Base-by-base conservation (phyloP, 2,329 filamentous ascomycete genomes). In the Fusarium sp. region DNA sequence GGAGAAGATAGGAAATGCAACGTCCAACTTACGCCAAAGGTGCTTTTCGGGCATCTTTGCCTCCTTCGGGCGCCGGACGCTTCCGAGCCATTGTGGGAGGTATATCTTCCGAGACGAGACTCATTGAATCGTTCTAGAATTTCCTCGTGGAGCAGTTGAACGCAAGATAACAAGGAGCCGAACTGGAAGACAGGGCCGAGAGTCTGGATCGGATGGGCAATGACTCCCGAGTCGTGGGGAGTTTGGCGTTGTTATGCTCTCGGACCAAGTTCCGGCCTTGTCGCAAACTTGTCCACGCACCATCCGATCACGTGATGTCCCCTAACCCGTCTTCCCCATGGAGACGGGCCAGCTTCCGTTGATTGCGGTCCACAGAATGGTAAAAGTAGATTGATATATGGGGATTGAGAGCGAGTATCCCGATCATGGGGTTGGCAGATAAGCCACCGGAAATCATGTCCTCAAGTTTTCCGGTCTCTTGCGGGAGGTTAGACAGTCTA, bases 21-120 rank as follows among this genome's bases (percentile, higher is more conserved):
- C 19, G 13, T 59, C 29, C n/a, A 29, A 49, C 67, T 57, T 59
- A 69, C 67, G 67, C 67, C 57, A 69, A 65, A 38, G 67, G 64
- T 48, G 65, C 57, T 46, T 69, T 69, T 13, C 67, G 67, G 4
- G 62, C 54, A 53, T 69, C 67, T 55, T 69, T 69, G 35, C 54
- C 56, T 37, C 45, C 51, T 14, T 46, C 61, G 35, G 57, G 53
- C n/a, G 57, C 54, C 63, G 63, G 59, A 50, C 67, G 67, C 32
- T 57, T 57, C 56, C 67, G 67, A 64, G 66, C 65, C 57, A 69
- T 63, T 39, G 61, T 35, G 37, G 55, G 61, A 35, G 64, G 49
- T 42, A 61, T 54, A 25, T 56, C 54, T 53, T 57, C 51, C 23
- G 57, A 43, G 46, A 52, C 36, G 23, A 43, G 37, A 37, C 50